Conservation (phyloP, 306 rosid species). For the Dalbergia oliveri region DNA sequence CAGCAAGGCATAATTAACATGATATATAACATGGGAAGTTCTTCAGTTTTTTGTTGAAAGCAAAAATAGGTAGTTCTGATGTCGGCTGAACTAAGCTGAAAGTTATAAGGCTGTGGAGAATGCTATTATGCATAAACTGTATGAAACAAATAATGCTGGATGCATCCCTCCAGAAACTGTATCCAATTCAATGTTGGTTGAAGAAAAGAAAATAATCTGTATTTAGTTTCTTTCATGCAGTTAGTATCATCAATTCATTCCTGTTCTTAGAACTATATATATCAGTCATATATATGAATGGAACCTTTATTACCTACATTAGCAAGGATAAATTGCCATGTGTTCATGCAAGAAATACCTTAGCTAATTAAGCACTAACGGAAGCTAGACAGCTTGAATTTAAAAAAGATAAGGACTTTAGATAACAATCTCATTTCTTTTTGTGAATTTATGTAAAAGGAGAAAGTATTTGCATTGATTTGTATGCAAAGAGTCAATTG, state of each 20-base stretch:
- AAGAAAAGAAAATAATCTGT: not conserved
- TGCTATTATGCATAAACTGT: no score
- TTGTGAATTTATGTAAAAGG: conserved; percentile 29
- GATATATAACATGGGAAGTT: no score
- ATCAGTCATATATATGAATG: not conserved
- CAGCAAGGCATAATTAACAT: no score
- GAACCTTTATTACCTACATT: not conserved
- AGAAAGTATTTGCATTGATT: conserved; percentile 29
- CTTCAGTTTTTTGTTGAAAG: no score
- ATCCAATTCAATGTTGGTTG: conserved; percentile 2
- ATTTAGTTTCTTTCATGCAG: not conserved
- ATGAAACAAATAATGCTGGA: not conserved
- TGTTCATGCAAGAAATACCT: conserved; percentile 12
- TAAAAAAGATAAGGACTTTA: not conserved
- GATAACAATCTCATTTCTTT: conserved; percentile 19
- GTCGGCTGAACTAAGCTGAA: no score
- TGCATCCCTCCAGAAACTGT: not conserved
- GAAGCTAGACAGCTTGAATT: not conserved
- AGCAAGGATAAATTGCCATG: not conserved
- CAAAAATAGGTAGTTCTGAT: no score
- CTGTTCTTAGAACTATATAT: not conserved
- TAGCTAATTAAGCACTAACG: not conserved
- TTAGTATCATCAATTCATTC: not conserved
- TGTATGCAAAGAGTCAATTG: conserved; percentile 41
- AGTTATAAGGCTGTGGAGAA: no score